Conservation (phyloP, 176 grass and related monocot species). For the Otatea glauca region DNA sequence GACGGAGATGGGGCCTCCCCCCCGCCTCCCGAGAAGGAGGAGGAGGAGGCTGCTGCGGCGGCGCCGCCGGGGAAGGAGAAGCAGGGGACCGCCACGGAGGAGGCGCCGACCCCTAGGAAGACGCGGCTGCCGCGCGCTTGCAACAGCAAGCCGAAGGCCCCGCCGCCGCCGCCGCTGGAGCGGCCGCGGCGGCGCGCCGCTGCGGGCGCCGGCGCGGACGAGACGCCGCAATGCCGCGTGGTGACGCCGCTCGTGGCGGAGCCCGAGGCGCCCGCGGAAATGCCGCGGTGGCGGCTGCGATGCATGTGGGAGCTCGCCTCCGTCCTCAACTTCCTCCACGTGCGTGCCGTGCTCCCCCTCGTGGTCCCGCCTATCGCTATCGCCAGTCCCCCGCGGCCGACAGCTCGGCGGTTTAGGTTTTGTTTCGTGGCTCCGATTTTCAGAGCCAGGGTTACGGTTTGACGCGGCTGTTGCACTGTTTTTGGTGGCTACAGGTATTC, state of each 20-base stretch:
- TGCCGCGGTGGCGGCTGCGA: conserved; percentile 73
- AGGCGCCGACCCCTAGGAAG: conserved; percentile 51
- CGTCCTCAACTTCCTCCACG: conserved; percentile 98
- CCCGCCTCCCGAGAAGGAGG: conserved; percentile 19
- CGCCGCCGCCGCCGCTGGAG: conserved; percentile 47
- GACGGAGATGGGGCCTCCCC: conserved; percentile 23
- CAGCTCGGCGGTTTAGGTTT: conserved; percentile 10
- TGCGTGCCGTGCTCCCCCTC: conserved; percentile 34
- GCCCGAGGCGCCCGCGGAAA: conserved; percentile 67
- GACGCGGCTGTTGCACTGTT: conserved; percentile 36
- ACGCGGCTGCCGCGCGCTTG: conserved; percentile 84
- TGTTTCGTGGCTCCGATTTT: not conserved
- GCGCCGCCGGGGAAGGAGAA: not conserved
- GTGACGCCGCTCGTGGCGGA: conserved; percentile 80
- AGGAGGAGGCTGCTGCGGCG: not conserved
- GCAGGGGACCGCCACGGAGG: conserved; percentile 26
- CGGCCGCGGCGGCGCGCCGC: conserved; percentile 64
- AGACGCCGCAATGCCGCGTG: conserved; percentile 66
- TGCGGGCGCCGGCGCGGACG: conserved; percentile 51
- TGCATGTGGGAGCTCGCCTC: conserved; percentile 98
- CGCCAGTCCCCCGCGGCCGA: not conserved
- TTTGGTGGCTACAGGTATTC: conserved; percentile 67
- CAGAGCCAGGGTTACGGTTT: conserved; percentile 50
- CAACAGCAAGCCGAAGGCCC: conserved; percentile 54
- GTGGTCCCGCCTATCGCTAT: not conserved